Evolutionary conservation across 208 protist genomes (phyloP), one percentile per base, ranked within the genome.

Genomic region (Trypanosoma avium): DNA sequence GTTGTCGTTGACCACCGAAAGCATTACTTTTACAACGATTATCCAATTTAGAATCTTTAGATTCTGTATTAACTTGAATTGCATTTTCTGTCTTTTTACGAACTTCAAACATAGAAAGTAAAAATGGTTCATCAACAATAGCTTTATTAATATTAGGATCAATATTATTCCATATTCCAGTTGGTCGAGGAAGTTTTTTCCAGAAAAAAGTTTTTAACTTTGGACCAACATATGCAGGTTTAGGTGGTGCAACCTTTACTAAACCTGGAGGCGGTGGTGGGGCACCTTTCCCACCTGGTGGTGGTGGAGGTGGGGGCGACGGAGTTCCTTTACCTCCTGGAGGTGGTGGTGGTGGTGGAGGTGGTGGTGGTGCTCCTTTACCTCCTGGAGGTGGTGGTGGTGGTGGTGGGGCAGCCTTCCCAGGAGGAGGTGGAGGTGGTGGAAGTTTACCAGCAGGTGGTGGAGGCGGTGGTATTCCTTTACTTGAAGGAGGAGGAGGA

Each of bases 191-290:
- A 3, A 90, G 46, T 53, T 90, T 90, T 59, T 89, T 90, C 87
- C 87, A 93, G 50, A 93, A 93, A 56, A 93, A 69, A 3, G 83
- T 82, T 61, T 93, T 93, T 35, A 93, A 54, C 33, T 81, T 80
- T 0, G 87, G 83, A 3, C 79, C 87, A 12, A 48, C 67, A 53
- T 69, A 67, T 27, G 26, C 53, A 10, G 52, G 43, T 30, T 61
- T 53, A 6, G 74, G 46, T 38, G 69, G 65, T 5, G 63, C 49
- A 36, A 3, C 22, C n/a, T 47, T 43, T 36, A 50, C 12, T 26
- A 22, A 10, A 35, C 26, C 30, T 54, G 57, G 72, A 26, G 48
- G 47, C 29, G 77, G 70, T 13, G 61, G 67, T 36, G 67, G 63
- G 4, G 76, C 46, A 17, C 53, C 42, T 26, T 62, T 55, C 3